These are phyloP conservation scores for Neofusicoccum ribis DNA, from an alignment of 2,329 filamentous ascomycete species.

Conservation along the genomic window DNA sequence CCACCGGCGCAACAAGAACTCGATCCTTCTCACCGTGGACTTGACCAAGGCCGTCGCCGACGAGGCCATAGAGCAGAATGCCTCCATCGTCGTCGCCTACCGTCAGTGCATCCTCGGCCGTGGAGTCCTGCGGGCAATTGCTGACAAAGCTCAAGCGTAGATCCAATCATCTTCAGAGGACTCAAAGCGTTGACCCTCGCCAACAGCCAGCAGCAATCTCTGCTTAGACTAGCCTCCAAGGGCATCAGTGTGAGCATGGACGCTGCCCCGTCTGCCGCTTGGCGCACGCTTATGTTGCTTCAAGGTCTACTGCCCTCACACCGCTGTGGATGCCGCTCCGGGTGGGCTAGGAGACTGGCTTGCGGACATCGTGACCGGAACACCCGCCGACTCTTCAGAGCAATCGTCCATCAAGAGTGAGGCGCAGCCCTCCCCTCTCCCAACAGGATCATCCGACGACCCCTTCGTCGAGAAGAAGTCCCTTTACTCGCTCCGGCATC, in stretches of 20 bases:
- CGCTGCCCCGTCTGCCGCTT: background rate
- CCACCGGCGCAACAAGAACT: slow-evolving; percentile 60
- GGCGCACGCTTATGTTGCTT: background rate
- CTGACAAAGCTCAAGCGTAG: slow-evolving; percentile 49
- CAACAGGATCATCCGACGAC: background rate
- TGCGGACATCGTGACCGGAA: slow-evolving; percentile 75
- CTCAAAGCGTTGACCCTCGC: slow-evolving; percentile 83
- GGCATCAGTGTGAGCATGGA: slow-evolving; percentile 68
- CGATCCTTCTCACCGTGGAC: slow-evolving; percentile 82
- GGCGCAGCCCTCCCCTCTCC: slow-evolving; percentile 1
- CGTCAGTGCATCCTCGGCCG: slow-evolving; percentile 55
- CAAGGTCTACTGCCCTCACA: slow-evolving; percentile 85
- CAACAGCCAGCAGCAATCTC: slow-evolving; percentile 82
- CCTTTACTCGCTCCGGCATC: slow-evolving; percentile 47
- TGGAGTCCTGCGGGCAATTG: background rate
- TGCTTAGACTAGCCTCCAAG: slow-evolving; percentile 77
- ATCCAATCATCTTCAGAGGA: slow-evolving; percentile 94
- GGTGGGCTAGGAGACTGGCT: slow-evolving; percentile 93
- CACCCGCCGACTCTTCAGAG: slow-evolving; percentile 33
- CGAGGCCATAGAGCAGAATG: slow-evolving; percentile 77
- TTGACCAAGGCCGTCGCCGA: slow-evolving; percentile 85
- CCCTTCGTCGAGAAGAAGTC: slow-evolving; percentile 23
- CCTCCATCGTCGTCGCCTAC: slow-evolving; percentile 83
- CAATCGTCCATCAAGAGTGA: slow-evolving; percentile 12
- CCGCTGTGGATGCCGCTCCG: slow-evolving; percentile 83